phyloP scores from a whole-genome alignment of 495 filamentous ascomycete genomes.

The Penicillium macrosclerotiorum region DNA sequence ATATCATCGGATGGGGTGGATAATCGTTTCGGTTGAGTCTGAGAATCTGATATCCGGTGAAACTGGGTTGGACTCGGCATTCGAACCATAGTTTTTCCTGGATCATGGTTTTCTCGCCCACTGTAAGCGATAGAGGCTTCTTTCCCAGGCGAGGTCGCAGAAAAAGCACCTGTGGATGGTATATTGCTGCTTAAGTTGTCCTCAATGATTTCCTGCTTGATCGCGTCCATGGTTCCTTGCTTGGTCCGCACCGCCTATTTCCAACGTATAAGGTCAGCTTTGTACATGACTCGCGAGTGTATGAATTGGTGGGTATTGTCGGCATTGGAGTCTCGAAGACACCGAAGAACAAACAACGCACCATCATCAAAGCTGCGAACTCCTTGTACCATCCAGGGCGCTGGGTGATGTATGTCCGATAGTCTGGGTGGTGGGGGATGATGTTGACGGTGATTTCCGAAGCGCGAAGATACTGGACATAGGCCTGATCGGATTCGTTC shows the following conservation, averaged over 20 bases:
- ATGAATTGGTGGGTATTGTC: not conserved
- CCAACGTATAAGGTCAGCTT: constrained; percentile 7
- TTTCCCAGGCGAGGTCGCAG: constrained; percentile 10
- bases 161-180: constrained; percentile 23
- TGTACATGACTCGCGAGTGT: no score
- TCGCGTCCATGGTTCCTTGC: constrained; percentile 45
- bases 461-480: constrained; percentile 76
- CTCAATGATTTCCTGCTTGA: constrained; percentile 46
- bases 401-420: constrained; percentile 34
- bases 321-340: no score
- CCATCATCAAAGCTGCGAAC: constrained; percentile 45
- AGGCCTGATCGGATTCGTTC: constrained; percentile 58
- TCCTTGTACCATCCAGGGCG: constrained; percentile 39
- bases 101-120: constrained; percentile 25
- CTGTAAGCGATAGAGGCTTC: constrained; percentile 9
- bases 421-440: constrained; percentile 71
- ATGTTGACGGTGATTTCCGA: constrained; percentile 71
- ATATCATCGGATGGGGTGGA: constrained; percentile 35
- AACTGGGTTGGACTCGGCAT: constrained; percentile 48
- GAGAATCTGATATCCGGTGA: constrained; percentile 23
- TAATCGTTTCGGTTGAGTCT: constrained; percentile 19
- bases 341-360: constrained; percentile 10
- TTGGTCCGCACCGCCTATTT: constrained; percentile 43
- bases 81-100: constrained; percentile 20
- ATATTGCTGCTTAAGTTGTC: constrained; percentile 38